Conservation (phyloP, 495 filamentous ascomycete genomes). For the Annulohypoxylon moriforme region DNA sequence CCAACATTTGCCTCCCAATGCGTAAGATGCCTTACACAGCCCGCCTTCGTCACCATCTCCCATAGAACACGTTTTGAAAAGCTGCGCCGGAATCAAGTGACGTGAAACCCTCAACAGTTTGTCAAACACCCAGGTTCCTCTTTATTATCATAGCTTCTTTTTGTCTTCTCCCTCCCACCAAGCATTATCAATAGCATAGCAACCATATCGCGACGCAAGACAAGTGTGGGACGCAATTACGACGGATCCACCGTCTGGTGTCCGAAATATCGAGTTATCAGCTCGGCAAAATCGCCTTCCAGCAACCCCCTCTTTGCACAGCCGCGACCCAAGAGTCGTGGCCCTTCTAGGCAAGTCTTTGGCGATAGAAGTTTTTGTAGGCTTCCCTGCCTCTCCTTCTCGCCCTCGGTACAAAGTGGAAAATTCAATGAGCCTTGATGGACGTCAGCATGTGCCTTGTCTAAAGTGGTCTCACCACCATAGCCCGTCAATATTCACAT, state of each 20-base stretch:
- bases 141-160: conserved; percentile 4
- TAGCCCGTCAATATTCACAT: neutral
- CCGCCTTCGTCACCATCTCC: conserved; percentile 3
- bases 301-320: conserved; percentile 25
- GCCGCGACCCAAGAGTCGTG: conserved; percentile 19
- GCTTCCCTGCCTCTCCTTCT: neutral
- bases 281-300: conserved; percentile 13
- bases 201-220: conserved; percentile 5
- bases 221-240: conserved; percentile 13
- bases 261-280: conserved; percentile 9
- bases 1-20: conserved; percentile 24
- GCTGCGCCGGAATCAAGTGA: conserved; percentile 22
- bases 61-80: conserved; percentile 21
- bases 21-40: conserved; percentile 30
- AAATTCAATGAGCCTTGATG: conserved; percentile 20
- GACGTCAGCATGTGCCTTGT: conserved; percentile 31
- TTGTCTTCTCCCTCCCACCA: neutral
- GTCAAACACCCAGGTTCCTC: neutral
- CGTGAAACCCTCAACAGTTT: conserved; percentile 15
- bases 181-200: neutral
- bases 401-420: conserved; percentile 24
- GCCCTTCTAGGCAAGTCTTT: conserved; percentile 18
- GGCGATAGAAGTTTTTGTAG: neutral
- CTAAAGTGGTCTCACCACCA: conserved; percentile 4
- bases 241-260: conserved; percentile 15